Percentiles rank a stretch among this genome's conserved stretches.
phyloP scores from a whole-genome alignment of 2,329 filamentous ascomycete species.

The Xylariales sp. region DNA sequence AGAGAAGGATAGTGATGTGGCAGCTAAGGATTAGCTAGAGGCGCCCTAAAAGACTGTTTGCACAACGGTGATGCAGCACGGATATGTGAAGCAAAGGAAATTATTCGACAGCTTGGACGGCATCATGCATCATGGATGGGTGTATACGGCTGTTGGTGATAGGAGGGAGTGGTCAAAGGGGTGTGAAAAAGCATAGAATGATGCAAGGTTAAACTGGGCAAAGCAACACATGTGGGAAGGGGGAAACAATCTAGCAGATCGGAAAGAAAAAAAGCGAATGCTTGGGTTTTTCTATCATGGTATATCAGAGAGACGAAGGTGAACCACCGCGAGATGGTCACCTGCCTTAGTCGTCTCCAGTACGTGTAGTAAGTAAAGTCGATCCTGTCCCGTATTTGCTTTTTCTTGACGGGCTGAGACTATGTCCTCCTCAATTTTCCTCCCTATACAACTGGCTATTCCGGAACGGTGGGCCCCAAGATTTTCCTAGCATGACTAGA shows the following conservation, averaged over 20 bases:
- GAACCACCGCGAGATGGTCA: constrained; percentile 31
- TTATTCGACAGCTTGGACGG: constrained; percentile 49
- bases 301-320: constrained; percentile 30
- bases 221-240: constrained; percentile 33
- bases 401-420: constrained; percentile 38
- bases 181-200: constrained; percentile 25
- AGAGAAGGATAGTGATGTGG: constrained; percentile 45
- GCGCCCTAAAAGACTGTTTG: constrained; percentile 44
- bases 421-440: constrained; percentile 21
- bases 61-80: constrained; percentile 48
- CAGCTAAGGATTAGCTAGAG: constrained; percentile 48
- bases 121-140: constrained; percentile 50
- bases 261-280: constrained; percentile 26
- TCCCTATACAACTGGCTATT: constrained; percentile 21
- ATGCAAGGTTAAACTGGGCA: constrained; percentile 20
- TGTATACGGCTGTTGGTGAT: constrained; percentile 36
- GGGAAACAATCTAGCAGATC: constrained; percentile 25
- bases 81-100: constrained; percentile 46
- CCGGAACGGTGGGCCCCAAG: constrained; percentile 35
- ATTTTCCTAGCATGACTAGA: constrained; percentile 33
- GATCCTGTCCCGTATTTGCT: constrained; percentile 35
- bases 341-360: constrained; percentile 34
- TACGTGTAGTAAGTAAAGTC: constrained; percentile 34
- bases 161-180: constrained; percentile 30
- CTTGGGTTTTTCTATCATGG: constrained; percentile 32